Base-by-base conservation (phyloP, 805 yeast genomes). In the Saccharomycopsis capsularis region DNA sequence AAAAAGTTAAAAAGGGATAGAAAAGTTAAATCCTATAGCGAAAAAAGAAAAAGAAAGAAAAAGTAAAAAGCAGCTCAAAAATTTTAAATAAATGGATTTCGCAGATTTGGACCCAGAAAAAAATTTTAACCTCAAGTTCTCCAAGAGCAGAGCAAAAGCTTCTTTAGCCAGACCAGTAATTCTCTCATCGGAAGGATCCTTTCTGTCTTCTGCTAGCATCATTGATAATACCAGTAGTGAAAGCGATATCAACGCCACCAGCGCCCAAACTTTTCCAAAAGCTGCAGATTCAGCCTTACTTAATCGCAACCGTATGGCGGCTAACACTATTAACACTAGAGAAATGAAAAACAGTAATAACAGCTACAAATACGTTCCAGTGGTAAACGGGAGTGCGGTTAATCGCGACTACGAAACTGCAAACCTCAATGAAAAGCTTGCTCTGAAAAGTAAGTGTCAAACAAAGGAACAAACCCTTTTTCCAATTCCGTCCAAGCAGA, bases 111-210 rank as follows among this genome's bases (percentile, higher is more conserved):
- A 51, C 32, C 54, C 54, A 22, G 54, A 51, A 18, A 47, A 38
- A 30, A 51, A 51, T 39, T 51, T 51, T 41, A 51, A 51, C 36
- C 46, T 51, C 46, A 51, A 51, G 44, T 51, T 42, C 39, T 43
- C 38, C 19, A 9, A n/a, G 7, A 13, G 19, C 18, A 9, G 19
- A 27, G 32, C 32, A 7, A 27, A 13, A 7, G 7, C 32, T 7
- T 7, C 7, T 7, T 7, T n/a, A n/a, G n/a, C n/a, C n/a, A n/a
- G n/a, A n/a, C n/a, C n/a, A n/a, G n/a, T n/a, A n/a, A n/a, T n/a
- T n/a, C n/a, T n/a, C n/a, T n/a, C n/a, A n/a, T n/a, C n/a, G n/a
- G n/a, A n/a, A n/a, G n/a, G n/a, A n/a, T n/a, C n/a, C n/a, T n/a
- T n/a, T n/a, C n/a, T n/a, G n/a, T n/a, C n/a, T n/a, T n/a, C n/a